Evolutionary conservation across 2,329 filamentous ascomycete genomes (phyloP).

Genomic region (Pseudogymnoascus sp.): DNA sequence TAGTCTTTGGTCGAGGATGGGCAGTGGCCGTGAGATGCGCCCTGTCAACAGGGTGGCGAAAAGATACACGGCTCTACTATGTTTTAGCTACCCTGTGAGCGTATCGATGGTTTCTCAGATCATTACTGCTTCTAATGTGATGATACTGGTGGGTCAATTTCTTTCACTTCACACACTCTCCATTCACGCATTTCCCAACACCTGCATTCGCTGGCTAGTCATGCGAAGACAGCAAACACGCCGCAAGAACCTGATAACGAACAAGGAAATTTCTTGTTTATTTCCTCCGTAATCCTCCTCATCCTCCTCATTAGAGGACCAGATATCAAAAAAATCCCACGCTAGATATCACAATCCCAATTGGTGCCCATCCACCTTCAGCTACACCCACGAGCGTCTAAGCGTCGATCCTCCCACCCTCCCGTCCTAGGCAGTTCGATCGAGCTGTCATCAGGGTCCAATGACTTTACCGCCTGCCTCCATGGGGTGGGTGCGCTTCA

Average conservation of each 20-base stretch:
- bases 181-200: background rate
- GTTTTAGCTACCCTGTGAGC: background rate
- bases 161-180: background rate
- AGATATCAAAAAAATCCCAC: background rate
- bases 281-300: background rate
- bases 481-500: background rate
- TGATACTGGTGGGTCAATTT: background rate
- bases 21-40: background rate
- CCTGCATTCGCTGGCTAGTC: background rate
- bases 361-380: background rate
- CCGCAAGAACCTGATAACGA: background rate
- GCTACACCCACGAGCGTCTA: background rate
- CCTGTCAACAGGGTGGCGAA: background rate
- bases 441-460: conserved; percentile 4
- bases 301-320: background rate
- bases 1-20: background rate
- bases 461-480: background rate
- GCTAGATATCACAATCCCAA: background rate
- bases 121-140: background rate
- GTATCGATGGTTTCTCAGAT: background rate
- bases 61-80: background rate
- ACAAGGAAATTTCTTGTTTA: background rate
- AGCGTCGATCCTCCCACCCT: background rate
- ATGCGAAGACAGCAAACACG: background rate
- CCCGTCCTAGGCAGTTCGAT: background rate